Conservation (phyloP, 306 rosid species). For the Oemleria cerasiformis region DNA sequence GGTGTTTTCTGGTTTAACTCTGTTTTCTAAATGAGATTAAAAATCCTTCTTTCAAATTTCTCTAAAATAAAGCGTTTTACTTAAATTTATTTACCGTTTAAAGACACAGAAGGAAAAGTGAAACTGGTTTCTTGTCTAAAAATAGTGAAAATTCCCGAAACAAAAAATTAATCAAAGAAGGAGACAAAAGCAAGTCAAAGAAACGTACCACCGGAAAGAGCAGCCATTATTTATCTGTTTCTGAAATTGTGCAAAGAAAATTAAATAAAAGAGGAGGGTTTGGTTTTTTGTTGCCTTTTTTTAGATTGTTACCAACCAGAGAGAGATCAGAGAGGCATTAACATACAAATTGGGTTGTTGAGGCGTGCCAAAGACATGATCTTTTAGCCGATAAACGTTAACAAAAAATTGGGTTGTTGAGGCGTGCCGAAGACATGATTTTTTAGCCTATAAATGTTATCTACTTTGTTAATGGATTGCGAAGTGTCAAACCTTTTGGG, state of each 20-base stretch:
- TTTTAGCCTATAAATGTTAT: background rate
- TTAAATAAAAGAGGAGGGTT: background rate
- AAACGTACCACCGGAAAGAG: background rate
- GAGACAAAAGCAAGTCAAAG: constrained; percentile 15
- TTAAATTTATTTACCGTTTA: background rate
- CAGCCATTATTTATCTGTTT: background rate
- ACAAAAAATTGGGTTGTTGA: background rate
- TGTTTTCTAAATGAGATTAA: background rate
- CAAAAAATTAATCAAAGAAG: background rate
- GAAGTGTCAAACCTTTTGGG: background rate
- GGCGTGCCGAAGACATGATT: background rate
- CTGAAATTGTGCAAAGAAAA: background rate
- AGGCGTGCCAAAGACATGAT: too few relatives aligned
- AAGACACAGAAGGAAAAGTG: background rate
- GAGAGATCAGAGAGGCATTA: background rate
- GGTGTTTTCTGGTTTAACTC: background rate
- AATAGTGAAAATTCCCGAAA: background rate
- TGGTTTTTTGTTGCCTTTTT: background rate
- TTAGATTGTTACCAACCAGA: background rate
- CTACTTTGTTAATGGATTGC: background rate
- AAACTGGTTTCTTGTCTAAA: background rate
- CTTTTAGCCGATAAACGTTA: background rate
- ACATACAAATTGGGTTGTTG: background rate
- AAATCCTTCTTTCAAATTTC: background rate
- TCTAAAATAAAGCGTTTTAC: background rate